Conservation (phyloP, 148 eudicot genomes). For the Tetragonia tetragonoides region DNA sequence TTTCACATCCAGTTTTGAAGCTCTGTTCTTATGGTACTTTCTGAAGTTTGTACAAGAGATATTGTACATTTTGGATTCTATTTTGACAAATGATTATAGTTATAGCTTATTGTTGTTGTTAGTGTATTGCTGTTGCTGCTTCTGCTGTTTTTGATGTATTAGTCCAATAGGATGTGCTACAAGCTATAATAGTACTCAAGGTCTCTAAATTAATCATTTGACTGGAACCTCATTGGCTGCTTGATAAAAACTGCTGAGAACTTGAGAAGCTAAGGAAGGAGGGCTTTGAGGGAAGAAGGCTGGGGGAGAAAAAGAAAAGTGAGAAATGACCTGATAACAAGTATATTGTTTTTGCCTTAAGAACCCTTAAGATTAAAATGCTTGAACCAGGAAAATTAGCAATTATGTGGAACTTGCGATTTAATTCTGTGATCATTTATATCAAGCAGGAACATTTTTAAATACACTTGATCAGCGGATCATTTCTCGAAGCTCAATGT, state of each 20-base stretch:
- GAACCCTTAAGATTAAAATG: background rate
- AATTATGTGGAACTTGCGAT: background rate
- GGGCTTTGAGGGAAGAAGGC: background rate
- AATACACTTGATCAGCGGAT: conserved; percentile 7
- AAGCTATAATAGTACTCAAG: background rate
- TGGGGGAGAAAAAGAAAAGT: background rate
- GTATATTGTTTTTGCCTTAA: background rate
- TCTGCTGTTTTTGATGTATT: no score
- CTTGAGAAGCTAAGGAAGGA: background rate
- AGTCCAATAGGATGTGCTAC: background rate
- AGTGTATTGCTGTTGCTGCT: background rate
- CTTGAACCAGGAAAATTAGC: background rate
- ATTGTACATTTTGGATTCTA: background rate
- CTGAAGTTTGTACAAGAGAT: background rate
- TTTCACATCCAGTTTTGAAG: background rate
- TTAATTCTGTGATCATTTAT: background rate
- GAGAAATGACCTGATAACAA: background rate
- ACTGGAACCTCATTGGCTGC: background rate
- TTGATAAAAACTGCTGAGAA: background rate
- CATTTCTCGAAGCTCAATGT: background rate
- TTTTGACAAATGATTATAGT: background rate
- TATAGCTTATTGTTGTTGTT: background rate
- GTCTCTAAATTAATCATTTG: background rate
- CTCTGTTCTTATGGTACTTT: background rate
- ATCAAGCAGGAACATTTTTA: background rate